Evolutionary conservation across 2,329 filamentous ascomycete species (phyloP), one percentile per base, ranked within the genome.

Genomic region (Nemania bipapillata): DNA sequence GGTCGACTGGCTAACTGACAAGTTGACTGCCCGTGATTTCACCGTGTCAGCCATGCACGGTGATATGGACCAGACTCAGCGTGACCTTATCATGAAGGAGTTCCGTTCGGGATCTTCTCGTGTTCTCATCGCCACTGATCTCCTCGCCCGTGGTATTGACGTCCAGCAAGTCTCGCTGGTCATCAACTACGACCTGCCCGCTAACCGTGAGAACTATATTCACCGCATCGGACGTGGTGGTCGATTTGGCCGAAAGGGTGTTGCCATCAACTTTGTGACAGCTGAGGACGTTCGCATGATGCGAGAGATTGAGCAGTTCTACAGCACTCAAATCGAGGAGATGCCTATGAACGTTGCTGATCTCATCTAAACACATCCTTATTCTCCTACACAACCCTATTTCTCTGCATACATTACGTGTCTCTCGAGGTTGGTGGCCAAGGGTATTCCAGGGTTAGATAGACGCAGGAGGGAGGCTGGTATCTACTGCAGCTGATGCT

Each of bases 1-100:
- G 94, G 96, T 99, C 80, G 96, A 99, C 87, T 99, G 96, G 96
- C 92, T 99, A 78, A 98, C 96, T 76, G 95, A 98, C 86, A 98
- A 98, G 91, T 94, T 99, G 82, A 96, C 93, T 78, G 92, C 92
- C 78, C 93, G 94, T 87, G 95, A 99, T 86, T 99, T 99, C 88
- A 98, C 96, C 73, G 96, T 99, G 82, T 97, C 95, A 45, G 94
- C 95, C 85, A 98, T 99, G 96, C 96, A 99, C 89, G 96, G 96
- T 82, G 96, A 99, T 81, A 99, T 99, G 96, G 94, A 97, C 84
- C 94, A 97, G 87, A 86, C 85, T 79, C 94, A 98, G 88, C 94
- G 96, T 90, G 96, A 98, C 84, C 88, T 97, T 81, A 99, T 99
- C 84, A 99, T 99, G 96, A 97, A 99, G 90, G 96, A 99, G 87